These are phyloP conservation scores for Trichoderma asperelloides DNA, from an alignment of 495 filamentous ascomycete species.

Conservation along the genomic window DNA sequence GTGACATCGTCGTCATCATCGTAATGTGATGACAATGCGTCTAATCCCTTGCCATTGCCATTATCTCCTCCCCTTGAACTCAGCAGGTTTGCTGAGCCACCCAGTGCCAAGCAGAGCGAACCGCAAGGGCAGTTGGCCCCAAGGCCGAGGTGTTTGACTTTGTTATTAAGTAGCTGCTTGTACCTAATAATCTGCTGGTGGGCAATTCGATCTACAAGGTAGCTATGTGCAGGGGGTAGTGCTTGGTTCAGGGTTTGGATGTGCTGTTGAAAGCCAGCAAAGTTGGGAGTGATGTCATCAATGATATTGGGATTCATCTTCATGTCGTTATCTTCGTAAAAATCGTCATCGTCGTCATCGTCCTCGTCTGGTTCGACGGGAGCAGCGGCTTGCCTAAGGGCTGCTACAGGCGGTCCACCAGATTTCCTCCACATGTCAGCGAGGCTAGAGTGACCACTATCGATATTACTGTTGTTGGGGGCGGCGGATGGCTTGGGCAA, in stretches of 20 bases:
- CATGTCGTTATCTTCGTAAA: constrained; percentile 40
- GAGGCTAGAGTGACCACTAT: constrained; percentile 23
- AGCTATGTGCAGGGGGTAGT: constrained; percentile 36
- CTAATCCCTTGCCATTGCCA: constrained; percentile 16
- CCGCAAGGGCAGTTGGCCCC: constrained; percentile 49
- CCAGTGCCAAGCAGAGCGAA: constrained; percentile 53
- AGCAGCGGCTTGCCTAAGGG: constrained; percentile 33
- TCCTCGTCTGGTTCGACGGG: constrained; percentile 34
- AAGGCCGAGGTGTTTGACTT: constrained; percentile 57
- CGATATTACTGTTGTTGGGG: neutral
- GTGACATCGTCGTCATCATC: constrained; percentile 56
- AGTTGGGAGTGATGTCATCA: constrained; percentile 57
- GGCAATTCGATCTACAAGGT: constrained; percentile 74
- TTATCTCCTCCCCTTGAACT: constrained; percentile 26
- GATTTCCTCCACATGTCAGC: constrained; percentile 42
- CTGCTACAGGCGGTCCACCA: constrained; percentile 52
- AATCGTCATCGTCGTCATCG: constrained; percentile 47
- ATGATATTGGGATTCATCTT: constrained; percentile 37
- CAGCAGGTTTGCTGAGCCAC: constrained; percentile 42
- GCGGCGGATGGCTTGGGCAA: constrained; percentile 35
- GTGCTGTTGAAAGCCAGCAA: constrained; percentile 70
- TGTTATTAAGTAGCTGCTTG: constrained; percentile 64
- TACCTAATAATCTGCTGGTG: constrained; percentile 72
- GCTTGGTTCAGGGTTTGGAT: constrained; percentile 61
- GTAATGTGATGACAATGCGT: constrained; percentile 32